Base-by-base conservation (phyloP, 441 rosid genomes). In the Populus trichocarpa region DNA sequence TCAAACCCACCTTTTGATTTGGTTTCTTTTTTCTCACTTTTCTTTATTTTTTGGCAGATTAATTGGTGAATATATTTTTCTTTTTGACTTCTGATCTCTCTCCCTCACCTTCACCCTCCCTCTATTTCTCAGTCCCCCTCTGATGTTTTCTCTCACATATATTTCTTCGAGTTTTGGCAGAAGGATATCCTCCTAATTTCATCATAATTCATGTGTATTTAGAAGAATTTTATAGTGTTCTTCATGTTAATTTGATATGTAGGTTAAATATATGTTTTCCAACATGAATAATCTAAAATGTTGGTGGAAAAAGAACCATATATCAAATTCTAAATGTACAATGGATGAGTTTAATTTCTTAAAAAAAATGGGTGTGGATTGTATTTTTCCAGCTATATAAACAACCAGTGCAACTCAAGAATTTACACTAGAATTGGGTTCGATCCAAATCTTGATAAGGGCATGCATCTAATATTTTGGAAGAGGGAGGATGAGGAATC, bases 361-460 rank as follows among this genome's bases (percentile, higher is more conserved):
- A 4, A 46, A 14, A 50, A 0, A 14, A 14, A 46, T 4, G 57
- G 57, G 57, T 14, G 57, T 50, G 57, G 57, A 50, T 14, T 14
- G 57, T 50, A 50, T 50, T 50, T 50, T 50, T 50, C 57, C 57
- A 50, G 57, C 57, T 5, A 14, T 4, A 50, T 14, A 50, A 50
- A 14, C 57, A 50, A 14, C 57, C 18, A 14, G 57, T 1, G 57
- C 57, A 50, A 50, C 57, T 38, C 46, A 10, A 10, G 46, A 38
- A 38, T 38, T 38, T 38, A 38, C 46, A 38, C 82, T 89, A 0
- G 76, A 40, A 30, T 78, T 84, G 40, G 57, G 57, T 16, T 50
- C n/a, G 57, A 50, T 50, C 57, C 57, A 50, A 50, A 14, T 50
- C 57, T 14, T 50, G 57, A 50, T 16, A 50, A 50, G 57, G 20